Percentiles rank a stretch among this genome's conserved stretches.
Evolutionary conservation across 106 monocot species (phyloP).

Genomic region (Hemerocallis citrina): DNA sequence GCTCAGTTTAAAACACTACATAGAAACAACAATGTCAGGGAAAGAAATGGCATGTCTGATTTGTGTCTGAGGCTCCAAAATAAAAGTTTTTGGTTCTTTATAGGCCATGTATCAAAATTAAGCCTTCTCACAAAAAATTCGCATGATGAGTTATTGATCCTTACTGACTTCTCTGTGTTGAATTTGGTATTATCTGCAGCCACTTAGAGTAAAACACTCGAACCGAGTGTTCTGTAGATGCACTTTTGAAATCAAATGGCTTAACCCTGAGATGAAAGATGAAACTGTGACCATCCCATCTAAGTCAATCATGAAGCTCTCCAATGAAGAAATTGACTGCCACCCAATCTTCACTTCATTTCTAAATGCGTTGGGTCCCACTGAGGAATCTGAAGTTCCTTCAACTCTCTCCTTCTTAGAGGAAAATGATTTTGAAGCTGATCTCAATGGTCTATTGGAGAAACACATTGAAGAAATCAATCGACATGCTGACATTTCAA

Average conservation of each 20-base stretch:
- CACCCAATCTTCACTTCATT: conserved; percentile 36
- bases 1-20: too few relatives aligned
- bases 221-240: conserved; percentile 53
- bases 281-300: conserved; percentile 35
- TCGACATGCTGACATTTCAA: conserved; percentile 25
- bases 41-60: too few relatives aligned
- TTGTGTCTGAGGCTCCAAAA: too few relatives aligned
- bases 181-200: conserved; percentile 17
- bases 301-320: conserved; percentile 33
- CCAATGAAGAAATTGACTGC: conserved; percentile 26
- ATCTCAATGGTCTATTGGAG: conserved; percentile 26
- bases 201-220: conserved; percentile 49
- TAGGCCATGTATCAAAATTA: too few relatives aligned
- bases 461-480: conserved; percentile 51
- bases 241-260: conserved; percentile 54
- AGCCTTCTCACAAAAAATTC: too few relatives aligned
- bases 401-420: conserved; percentile 12
- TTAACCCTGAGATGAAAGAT: conserved; percentile 20
- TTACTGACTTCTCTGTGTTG: not conserved
- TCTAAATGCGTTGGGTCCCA: conserved; percentile 18
- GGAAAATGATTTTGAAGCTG: conserved; percentile 24
- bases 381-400: conserved; percentile 11
- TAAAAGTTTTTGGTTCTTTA: too few relatives aligned
- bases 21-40: too few relatives aligned
- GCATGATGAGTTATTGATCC: too few relatives aligned